These are phyloP conservation scores for Termitomyces sp. DNA, from an alignment of 768 basidiomycete genomes.

Conservation along the genomic window DNA sequence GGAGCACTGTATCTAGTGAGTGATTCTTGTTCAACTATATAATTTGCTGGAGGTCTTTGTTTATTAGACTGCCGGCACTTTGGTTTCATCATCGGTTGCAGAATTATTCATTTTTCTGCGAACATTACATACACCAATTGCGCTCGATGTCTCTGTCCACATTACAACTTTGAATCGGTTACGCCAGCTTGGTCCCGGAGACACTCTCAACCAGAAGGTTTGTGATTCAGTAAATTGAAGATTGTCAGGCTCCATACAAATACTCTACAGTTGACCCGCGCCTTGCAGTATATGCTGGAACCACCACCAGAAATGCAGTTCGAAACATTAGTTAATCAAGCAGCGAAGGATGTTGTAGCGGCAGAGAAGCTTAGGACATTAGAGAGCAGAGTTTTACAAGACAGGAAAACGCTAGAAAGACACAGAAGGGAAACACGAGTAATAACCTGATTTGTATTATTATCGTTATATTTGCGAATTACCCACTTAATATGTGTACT, in stretches of 20 bases:
- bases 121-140: conserved; percentile 45
- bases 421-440: conserved; percentile 14
- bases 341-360: conserved; percentile 57
- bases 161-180: conserved; percentile 45
- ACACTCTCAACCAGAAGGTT: conserved; percentile 48
- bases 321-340: conserved; percentile 48
- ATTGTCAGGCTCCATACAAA: neutral
- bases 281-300: conserved; percentile 45
- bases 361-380: conserved; percentile 62
- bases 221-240: conserved; percentile 4
- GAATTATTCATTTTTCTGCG: conserved; percentile 62
- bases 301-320: conserved; percentile 38
- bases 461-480: neutral
- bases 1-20: conserved; percentile 35
- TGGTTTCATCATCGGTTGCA: conserved; percentile 55
- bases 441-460: conserved; percentile 3
- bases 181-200: conserved; percentile 38
- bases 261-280: conserved; percentile 43
- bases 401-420: conserved; percentile 24
- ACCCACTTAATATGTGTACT: neutral
- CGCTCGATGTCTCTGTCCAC: conserved; percentile 48
- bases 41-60: conserved; percentile 1
- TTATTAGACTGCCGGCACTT: conserved; percentile 43
- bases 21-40: neutral
- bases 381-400: conserved; percentile 30